Percentiles rank a stretch among this genome's conserved stretches.
These are phyloP conservation scores for Anthostomella pinea DNA, from an alignment of 2,329 filamentous ascomycete genomes.

Conservation along the genomic window DNA sequence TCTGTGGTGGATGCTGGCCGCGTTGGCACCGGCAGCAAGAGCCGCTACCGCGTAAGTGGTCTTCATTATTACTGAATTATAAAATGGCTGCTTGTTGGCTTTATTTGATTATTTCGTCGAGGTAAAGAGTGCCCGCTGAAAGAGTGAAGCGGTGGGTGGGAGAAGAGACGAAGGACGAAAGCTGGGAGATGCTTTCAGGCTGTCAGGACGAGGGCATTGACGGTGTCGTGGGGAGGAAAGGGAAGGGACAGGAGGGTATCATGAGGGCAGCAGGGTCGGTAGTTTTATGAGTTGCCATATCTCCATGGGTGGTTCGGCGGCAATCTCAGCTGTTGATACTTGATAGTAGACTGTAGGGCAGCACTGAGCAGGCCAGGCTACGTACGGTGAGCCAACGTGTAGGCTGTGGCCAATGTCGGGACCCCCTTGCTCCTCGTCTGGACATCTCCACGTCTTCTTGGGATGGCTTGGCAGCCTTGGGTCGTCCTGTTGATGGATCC, in stretches of 20 bases:
- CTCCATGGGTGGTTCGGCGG: conserved; percentile 25
- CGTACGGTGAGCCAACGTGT: conserved; percentile 12
- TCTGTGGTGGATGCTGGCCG: conserved; percentile 56
- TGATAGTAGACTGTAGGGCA: conserved; percentile 19
- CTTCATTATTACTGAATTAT: conserved; percentile 64
- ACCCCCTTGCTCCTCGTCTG: conserved; percentile 8
- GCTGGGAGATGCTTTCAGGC: conserved; percentile 44
- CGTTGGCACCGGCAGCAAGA: conserved; percentile 57
- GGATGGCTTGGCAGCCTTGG: neutral
- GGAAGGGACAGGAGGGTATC: conserved; percentile 35
- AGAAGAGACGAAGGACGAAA: conserved; percentile 51
- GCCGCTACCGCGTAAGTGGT: conserved; percentile 64
- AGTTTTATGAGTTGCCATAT: conserved; percentile 39
- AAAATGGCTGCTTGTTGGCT: conserved; percentile 20
- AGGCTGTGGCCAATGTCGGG: conserved; percentile 9
- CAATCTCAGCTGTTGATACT: conserved; percentile 25
- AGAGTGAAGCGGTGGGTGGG: conserved; percentile 73
- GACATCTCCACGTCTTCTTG: neutral
- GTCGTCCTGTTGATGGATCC: conserved; percentile 3
- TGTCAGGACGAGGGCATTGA: conserved; percentile 52
- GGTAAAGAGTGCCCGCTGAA: conserved; percentile 79
- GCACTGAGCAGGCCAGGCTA: conserved; percentile 9
- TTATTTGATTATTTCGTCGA: conserved; percentile 30
- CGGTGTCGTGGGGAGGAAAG: conserved; percentile 42
- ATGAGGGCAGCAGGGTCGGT: conserved; percentile 36